Conservation (phyloP, 352 stramenopile species). For the Peronosclerospora sorghi region DNA sequence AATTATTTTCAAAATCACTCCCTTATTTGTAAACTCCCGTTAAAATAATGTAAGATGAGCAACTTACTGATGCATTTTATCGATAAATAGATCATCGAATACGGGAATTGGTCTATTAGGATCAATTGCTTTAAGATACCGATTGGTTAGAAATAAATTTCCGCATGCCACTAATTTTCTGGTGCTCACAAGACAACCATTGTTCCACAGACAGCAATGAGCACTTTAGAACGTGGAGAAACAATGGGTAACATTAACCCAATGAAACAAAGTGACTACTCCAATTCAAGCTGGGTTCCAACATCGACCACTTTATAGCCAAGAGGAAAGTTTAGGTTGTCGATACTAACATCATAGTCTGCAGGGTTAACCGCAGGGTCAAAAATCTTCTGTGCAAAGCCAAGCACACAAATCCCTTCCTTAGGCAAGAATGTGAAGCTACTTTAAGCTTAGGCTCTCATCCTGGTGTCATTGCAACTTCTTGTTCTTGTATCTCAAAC, state of each 20-base stretch:
- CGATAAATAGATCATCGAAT: too few species aligned
- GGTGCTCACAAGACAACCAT: too few species aligned
- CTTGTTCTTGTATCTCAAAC: slow-evolving; percentile 26
- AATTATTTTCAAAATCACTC: too few species aligned
- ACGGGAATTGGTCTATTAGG: too few species aligned
- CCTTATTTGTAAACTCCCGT: too few species aligned
- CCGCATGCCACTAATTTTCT: too few species aligned
- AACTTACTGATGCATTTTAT: too few species aligned
- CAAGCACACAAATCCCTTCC: slow-evolving; percentile 61
- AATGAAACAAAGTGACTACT: slow-evolving; percentile 83
- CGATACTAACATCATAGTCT: slow-evolving; percentile 65
- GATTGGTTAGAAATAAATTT: too few species aligned
- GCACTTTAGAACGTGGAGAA: slow-evolving; percentile 85
- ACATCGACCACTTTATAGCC: slow-evolving; percentile 81
- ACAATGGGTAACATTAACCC: slow-evolving; percentile 94
- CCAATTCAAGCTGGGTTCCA: slow-evolving; percentile 36
- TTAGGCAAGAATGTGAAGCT: slow-evolving; percentile 43
- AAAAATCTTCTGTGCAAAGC: slow-evolving; percentile 50
- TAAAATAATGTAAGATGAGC: too few species aligned
- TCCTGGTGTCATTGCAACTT: slow-evolving; percentile 25
- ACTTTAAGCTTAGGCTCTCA: slow-evolving; percentile 52
- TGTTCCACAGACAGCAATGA: slow-evolving; percentile 82
- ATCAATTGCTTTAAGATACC: too few species aligned
- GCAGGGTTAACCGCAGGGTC: slow-evolving; percentile 33
- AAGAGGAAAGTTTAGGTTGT: slow-evolving; percentile 60